These are phyloP conservation scores for Aspergillus viridinutans DNA, from an alignment of 2,329 filamentous ascomycete species.

Conservation along the genomic window DNA sequence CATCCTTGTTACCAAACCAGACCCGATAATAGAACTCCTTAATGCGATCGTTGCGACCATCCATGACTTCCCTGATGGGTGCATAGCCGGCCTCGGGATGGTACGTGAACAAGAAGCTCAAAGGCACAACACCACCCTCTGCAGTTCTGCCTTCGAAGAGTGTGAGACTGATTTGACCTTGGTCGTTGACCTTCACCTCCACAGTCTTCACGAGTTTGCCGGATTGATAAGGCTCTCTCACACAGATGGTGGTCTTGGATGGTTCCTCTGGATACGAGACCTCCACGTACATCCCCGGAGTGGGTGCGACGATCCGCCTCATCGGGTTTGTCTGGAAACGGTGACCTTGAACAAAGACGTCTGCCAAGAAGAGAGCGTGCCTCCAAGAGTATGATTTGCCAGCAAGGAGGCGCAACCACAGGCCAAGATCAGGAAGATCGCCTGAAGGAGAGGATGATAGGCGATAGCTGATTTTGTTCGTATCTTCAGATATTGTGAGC, in stretches of 20 bases:
- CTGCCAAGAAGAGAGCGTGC: slow-evolving; percentile 87
- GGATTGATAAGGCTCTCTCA: slow-evolving; percentile 80
- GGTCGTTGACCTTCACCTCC: slow-evolving; percentile 70
- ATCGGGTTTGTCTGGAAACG: slow-evolving; percentile 98
- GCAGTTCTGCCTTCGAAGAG: slow-evolving; percentile 92
- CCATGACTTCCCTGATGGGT: slow-evolving; percentile 96
- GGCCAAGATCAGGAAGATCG: slow-evolving; percentile 70
- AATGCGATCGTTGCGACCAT: slow-evolving; percentile 91
- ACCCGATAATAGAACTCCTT: slow-evolving; percentile 99
- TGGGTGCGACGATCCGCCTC: slow-evolving; percentile 82
- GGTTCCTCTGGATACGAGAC: slow-evolving; percentile 78
- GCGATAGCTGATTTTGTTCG: slow-evolving; percentile 76
- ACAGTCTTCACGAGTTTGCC: slow-evolving; percentile 86
- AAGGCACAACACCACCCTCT: slow-evolving; percentile 71
- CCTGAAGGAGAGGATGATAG: slow-evolving; percentile 71
- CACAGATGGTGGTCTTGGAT: slow-evolving; percentile 74
- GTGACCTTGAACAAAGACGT: slow-evolving; percentile 90
- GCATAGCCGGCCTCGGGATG: slow-evolving; percentile 94
- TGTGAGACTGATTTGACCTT: slow-evolving; percentile 79
- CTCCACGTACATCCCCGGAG: slow-evolving; percentile 83
- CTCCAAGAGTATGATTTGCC: slow-evolving; percentile 86
- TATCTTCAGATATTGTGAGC: slow-evolving; percentile 75
- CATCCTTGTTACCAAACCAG: slow-evolving; percentile 86
- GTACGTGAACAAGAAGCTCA: slow-evolving; percentile 87
- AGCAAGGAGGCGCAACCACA: slow-evolving; percentile 84